Percentiles rank a stretch among this genome's conserved stretches.
Conservation (phyloP, 148 eudicot genomes). For the Silene uniflora region DNA sequence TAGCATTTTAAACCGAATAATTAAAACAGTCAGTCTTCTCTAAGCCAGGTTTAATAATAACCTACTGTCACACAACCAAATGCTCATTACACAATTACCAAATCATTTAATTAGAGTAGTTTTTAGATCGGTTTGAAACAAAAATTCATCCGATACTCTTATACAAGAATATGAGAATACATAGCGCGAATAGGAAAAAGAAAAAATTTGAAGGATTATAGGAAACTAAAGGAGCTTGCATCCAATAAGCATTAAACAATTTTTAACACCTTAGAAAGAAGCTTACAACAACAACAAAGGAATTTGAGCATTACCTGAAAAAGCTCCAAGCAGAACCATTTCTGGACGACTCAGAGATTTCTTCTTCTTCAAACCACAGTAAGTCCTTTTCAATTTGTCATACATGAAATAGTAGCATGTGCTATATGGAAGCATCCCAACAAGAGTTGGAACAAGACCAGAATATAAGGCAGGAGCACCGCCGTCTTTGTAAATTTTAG, state of each 20-base stretch:
- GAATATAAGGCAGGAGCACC: constrained; percentile 68
- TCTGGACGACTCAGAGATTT: constrained; percentile 71
- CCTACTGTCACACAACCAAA: no score
- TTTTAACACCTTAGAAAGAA: neutral
- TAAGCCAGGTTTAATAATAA: no score
- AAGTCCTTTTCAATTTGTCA: constrained; percentile 72
- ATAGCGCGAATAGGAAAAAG: no score
- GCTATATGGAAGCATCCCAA: constrained; percentile 97
- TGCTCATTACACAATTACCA: no score
- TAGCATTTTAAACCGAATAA: no score
- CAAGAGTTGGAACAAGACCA: constrained; percentile 72
- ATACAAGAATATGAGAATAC: no score
- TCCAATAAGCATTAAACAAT: neutral
- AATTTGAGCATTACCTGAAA: constrained; percentile 56
- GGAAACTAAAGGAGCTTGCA: neutral
- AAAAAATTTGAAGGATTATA: no score
- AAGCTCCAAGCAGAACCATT: constrained; percentile 88
- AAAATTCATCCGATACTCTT: no score
- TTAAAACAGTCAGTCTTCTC: no score
- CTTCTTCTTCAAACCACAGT: constrained; percentile 66
- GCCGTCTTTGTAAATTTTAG: constrained; percentile 69
- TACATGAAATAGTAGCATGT: constrained; percentile 98
- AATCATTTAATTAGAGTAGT: no score
- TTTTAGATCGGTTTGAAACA: no score
- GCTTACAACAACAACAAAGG: neutral